A percentile compares a stretch with the other conserved stretches of the same genome.
phyloP scores from a whole-genome alignment of 257 asterid species.

The Gentiana dahurica region DNA sequence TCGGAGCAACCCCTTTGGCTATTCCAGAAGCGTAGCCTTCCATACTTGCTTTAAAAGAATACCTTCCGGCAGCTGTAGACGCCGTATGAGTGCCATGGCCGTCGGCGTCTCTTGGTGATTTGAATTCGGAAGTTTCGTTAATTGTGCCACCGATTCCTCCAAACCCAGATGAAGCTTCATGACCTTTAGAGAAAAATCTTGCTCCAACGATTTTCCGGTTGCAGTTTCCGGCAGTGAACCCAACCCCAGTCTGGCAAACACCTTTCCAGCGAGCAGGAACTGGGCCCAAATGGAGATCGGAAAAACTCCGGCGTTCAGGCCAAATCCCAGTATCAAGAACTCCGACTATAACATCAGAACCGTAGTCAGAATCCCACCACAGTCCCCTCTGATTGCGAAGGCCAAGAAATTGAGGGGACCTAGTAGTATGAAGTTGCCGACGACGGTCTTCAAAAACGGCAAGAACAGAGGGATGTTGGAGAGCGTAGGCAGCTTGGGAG shows the following conservation, averaged over 20 bases:
- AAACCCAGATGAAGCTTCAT: conserved; percentile 59
- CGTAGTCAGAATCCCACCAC: conserved; percentile 92
- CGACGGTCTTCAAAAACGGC: conserved; percentile 75
- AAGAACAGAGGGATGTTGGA: conserved; percentile 61
- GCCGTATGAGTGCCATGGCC: conserved; percentile 99
- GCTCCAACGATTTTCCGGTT: conserved; percentile 82
- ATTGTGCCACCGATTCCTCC: conserved; percentile 68
- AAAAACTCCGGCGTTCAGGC: conserved; percentile 94
- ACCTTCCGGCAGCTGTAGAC: conserved; percentile 92
- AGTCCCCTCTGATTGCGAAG: conserved; percentile 78
- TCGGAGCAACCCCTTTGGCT: conserved; percentile 97
- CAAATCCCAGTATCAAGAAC: conserved; percentile 88
- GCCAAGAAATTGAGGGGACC: conserved; percentile 96
- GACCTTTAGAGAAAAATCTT: conserved; percentile 73
- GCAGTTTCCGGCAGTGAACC: conserved; percentile 40
- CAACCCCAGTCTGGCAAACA: conserved; percentile 46
- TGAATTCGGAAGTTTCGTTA: conserved; percentile 69
- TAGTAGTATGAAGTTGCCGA: conserved; percentile 82
- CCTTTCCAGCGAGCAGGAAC: conserved; percentile 84
- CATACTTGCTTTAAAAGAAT: conserved; percentile 74
- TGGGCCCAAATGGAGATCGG: conserved; percentile 82
- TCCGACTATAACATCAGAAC: conserved; percentile 79
- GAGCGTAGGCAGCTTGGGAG: conserved; percentile 45
- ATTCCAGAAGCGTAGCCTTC: conserved; percentile 88
- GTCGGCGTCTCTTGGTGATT: conserved; percentile 88